Percentiles rank a stretch among this genome's conserved stretches.
Evolutionary conservation across 2,329 filamentous ascomycete species (phyloP).

Genomic region (Dryadomyces quercivorus): DNA sequence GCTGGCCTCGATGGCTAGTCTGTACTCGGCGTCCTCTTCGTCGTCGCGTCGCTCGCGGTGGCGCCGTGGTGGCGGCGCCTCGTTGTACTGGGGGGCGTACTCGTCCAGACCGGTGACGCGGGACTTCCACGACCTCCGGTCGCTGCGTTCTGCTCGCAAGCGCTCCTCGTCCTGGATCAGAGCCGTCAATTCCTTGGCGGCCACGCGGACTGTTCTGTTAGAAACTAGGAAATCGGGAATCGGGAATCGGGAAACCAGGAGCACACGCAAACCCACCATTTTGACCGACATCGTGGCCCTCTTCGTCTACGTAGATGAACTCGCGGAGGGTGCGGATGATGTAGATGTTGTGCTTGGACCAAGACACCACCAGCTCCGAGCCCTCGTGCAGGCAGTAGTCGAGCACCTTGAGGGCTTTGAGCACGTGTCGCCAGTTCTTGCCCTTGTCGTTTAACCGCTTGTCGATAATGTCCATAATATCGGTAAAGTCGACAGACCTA

Average conservation of each 20-base stretch:
- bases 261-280: constrained; percentile 88
- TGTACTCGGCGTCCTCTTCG: constrained; percentile 85
- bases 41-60: constrained; percentile 42
- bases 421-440: constrained; percentile 97
- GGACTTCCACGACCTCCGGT: constrained; percentile 93
- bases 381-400: constrained; percentile 98
- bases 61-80: constrained; percentile 28
- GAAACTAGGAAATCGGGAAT: too few species aligned
- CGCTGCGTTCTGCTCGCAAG: constrained; percentile 76
- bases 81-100: constrained; percentile 38
- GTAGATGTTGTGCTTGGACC: constrained; percentile 96
- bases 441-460: constrained; percentile 98
- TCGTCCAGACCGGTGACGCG: constrained; percentile 90
- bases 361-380: constrained; percentile 90
- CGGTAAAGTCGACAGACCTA: constrained; percentile 93
- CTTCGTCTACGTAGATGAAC: constrained; percentile 93
- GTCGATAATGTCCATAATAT: constrained; percentile 99
- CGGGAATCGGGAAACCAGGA: too few species aligned
- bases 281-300: constrained; percentile 87
- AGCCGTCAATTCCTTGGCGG: constrained; percentile 88
- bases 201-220: constrained; percentile 61
- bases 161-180: constrained; percentile 90
- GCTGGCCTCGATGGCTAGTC: constrained; percentile 84
- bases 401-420: constrained; percentile 94
- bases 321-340: constrained; percentile 98